Percentiles rank a stretch among this genome's conserved stretches.
Conservation (phyloP, 2,329 filamentous ascomycete genomes). For the Metarhizium humberi region DNA sequence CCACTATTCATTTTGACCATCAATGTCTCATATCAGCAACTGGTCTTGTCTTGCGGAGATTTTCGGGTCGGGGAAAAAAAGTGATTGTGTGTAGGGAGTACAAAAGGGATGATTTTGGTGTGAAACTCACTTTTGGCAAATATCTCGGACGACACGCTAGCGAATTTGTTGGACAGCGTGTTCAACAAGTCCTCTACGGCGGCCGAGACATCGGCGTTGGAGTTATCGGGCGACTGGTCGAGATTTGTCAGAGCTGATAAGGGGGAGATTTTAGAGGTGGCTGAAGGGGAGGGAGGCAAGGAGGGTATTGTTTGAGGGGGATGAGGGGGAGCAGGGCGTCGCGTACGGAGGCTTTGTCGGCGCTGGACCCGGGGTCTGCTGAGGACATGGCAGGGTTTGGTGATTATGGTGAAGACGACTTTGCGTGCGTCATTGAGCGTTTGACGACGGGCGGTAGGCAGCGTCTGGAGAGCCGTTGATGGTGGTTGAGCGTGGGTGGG, state of each 20-base stretch:
- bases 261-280: neutral
- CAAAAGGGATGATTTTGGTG: neutral
- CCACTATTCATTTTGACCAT: slow-evolving; percentile 49
- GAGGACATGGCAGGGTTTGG: slow-evolving; percentile 23
- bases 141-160: slow-evolving; percentile 74
- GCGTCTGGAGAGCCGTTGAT: neutral
- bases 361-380: slow-evolving; percentile 25
- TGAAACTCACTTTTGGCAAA: slow-evolving; percentile 69
- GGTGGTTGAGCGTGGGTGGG: neutral
- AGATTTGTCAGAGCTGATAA: neutral
- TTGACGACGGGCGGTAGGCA: neutral
- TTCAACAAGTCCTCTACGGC: slow-evolving; percentile 84
- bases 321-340: neutral
- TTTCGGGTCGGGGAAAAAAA: neutral
- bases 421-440: neutral
- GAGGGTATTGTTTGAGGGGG: neutral
- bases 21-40: neutral
- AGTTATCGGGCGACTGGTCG: slow-evolving; percentile 29
- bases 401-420: neutral
- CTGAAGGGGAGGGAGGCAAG: neutral
- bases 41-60: neutral
- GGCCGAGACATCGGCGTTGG: slow-evolving; percentile 57
- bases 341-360: slow-evolving; percentile 27
- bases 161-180: slow-evolving; percentile 77
- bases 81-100: neutral